These are phyloP conservation scores for Tetrahymena elliotti DNA, from an alignment of 73 alveolate genomes.

Conservation along the genomic window DNA sequence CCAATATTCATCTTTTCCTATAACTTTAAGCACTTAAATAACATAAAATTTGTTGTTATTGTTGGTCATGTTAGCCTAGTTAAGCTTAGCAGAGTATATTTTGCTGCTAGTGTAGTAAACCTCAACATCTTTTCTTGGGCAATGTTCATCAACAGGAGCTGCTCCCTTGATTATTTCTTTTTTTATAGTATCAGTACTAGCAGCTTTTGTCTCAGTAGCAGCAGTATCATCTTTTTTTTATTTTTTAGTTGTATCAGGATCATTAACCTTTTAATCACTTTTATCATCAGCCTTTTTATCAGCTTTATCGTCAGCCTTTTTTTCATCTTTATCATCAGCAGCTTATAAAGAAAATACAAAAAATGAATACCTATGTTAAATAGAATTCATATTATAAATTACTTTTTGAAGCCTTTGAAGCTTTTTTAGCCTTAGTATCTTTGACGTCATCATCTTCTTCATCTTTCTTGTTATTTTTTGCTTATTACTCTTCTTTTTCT, in stretches of 20 bases:
- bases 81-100: constrained; percentile 28
- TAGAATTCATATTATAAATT: not conserved
- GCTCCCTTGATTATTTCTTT: not conserved
- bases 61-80: constrained; percentile 19
- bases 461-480: not conserved
- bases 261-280: not conserved
- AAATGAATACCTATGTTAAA: too few species aligned
- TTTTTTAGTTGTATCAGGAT: not conserved
- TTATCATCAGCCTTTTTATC: not conserved
- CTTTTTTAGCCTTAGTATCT: not conserved
- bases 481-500: not conserved
- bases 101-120: not conserved
- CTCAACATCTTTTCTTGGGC: not conserved
- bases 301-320: not conserved
- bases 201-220: too few species aligned
- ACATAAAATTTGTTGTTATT: constrained; percentile 38
- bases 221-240: not conserved
- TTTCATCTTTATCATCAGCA: too few species aligned
- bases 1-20: constrained; percentile 2
- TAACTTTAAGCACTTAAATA: constrained; percentile 11
- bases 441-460: not conserved
- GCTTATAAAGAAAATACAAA: too few species aligned
- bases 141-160: constrained; percentile 38
- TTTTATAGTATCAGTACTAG: not conserved
- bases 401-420: not conserved